These are phyloP conservation scores for Cryptococcus sp. DNA, from an alignment of 1,284 basidiomycete species.

Conservation along the genomic window DNA sequence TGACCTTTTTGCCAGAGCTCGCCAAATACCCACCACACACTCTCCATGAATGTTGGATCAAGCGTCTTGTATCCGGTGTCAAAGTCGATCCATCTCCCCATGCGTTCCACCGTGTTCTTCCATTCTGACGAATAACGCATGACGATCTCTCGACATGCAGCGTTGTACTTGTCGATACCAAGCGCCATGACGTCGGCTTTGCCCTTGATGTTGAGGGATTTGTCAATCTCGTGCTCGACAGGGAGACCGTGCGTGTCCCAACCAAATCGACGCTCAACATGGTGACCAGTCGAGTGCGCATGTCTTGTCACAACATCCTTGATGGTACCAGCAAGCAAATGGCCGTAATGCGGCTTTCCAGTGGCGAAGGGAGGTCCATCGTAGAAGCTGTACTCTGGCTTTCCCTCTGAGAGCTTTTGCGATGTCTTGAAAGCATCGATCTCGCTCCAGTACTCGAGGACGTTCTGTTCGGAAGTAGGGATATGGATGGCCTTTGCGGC, in stretches of 20 bases:
- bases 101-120: slow-evolving; percentile 91
- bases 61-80: slow-evolving; percentile 99
- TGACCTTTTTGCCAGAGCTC: slow-evolving; percentile 89
- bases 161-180: slow-evolving; percentile 98
- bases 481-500: slow-evolving; percentile 71
- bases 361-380: slow-evolving; percentile 98
- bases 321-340: slow-evolving; percentile 80
- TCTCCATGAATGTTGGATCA: slow-evolving; percentile 93
- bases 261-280: slow-evolving; percentile 94
- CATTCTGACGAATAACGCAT: slow-evolving; percentile 97
- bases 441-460: slow-evolving; percentile 89
- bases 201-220: slow-evolving; percentile 87
- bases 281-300: slow-evolving; percentile 89
- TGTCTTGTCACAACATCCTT: slow-evolving; percentile 98
- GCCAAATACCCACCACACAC: slow-evolving; percentile 99
- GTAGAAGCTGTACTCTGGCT: slow-evolving; percentile 89
- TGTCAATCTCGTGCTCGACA: slow-evolving; percentile 99
- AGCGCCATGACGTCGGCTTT: slow-evolving; percentile 92
- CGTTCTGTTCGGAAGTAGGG: slow-evolving; percentile 88
- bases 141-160: slow-evolving; percentile 93
- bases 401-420: slow-evolving; percentile 85
- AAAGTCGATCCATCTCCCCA: slow-evolving; percentile 99
- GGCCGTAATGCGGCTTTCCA: slow-evolving; percentile 94
- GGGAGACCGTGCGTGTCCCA: slow-evolving; percentile 99
- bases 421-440: slow-evolving; percentile 98